Evolutionary conservation across 2,329 filamentous ascomycete species (phyloP).

Genomic region (Diaporthe helianthi): DNA sequence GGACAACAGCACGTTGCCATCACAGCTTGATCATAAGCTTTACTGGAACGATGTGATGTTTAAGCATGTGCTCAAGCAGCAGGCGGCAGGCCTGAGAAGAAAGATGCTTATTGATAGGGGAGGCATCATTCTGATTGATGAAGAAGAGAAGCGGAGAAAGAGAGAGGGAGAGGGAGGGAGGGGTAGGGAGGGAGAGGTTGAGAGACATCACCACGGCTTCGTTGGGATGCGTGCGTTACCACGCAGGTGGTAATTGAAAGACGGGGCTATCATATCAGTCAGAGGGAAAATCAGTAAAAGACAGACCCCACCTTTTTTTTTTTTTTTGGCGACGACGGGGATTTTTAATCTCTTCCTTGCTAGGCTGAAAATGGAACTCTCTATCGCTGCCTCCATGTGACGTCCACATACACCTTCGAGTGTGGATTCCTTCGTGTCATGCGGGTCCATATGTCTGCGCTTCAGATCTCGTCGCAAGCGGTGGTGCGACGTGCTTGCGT

Average conservation of each 20-base stretch:
- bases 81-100: background rate
- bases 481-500: constrained; percentile 10
- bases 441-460: constrained; percentile 4
- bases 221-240: constrained; percentile 22
- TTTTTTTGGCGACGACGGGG: constrained; percentile 14
- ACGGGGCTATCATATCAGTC: no score
- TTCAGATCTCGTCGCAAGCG: constrained; percentile 20
- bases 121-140: background rate
- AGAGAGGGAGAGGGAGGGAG: no score
- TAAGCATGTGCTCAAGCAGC: background rate
- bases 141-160: background rate
- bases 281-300: constrained; percentile 11
- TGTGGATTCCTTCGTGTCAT: constrained; percentile 31
- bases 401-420: constrained; percentile 13
- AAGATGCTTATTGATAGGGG: background rate
- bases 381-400: constrained; percentile 38
- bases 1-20: constrained; percentile 1
- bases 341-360: constrained; percentile 28
- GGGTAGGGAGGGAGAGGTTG: background rate
- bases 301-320: constrained; percentile 18
- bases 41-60: background rate
- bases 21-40: constrained; percentile 7
- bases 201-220: constrained; percentile 14
- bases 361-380: constrained; percentile 35
- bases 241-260: constrained; percentile 26